Percentiles rank a stretch among this genome's conserved stretches.
These are phyloP conservation scores for Domatiomyces catenatus DNA, from an alignment of 2,329 filamentous ascomycete genomes.

Conservation along the genomic window DNA sequence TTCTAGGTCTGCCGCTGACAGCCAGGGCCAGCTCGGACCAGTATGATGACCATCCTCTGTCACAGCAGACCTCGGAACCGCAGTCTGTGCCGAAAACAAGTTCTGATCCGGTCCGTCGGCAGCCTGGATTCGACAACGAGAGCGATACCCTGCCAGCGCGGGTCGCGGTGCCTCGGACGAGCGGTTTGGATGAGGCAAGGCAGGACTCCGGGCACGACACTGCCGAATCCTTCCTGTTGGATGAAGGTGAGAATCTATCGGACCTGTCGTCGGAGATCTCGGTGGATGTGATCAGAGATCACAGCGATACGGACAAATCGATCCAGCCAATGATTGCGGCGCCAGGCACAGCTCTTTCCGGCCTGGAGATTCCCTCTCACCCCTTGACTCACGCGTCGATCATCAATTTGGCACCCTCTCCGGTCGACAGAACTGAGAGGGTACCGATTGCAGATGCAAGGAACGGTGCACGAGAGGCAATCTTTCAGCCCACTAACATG, in stretches of 20 bases:
- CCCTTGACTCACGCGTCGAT: conserved; percentile 32
- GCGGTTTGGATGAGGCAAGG: conserved; percentile 8
- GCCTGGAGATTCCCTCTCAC: conserved; percentile 28
- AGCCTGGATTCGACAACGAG: neutral
- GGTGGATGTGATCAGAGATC: conserved; percentile 33
- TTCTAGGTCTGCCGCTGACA: neutral
- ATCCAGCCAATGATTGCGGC: conserved; percentile 19
- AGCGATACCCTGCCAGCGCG: conserved; percentile 15
- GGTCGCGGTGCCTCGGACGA: conserved; percentile 4
- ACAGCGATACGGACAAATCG: conserved; percentile 23
- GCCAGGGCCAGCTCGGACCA: neutral
- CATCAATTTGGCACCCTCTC: conserved; percentile 24
- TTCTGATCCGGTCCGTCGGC: neutral
- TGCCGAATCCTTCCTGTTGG: conserved; percentile 34
- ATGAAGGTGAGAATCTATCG: conserved; percentile 40
- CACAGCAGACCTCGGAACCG: neutral
- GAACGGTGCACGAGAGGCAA: conserved; percentile 4
- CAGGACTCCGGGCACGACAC: conserved; percentile 17
- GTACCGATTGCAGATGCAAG: neutral
- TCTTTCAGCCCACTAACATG: neutral
- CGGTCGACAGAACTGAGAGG: neutral
- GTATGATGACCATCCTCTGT: conserved; percentile 1
- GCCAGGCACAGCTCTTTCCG: conserved; percentile 24
- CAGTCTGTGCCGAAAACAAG: neutral
- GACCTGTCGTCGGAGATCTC: conserved; percentile 38